Evolutionary conservation across 2,329 filamentous ascomycete genomes (phyloP).

Genomic region (Mariannaea elegans): DNA sequence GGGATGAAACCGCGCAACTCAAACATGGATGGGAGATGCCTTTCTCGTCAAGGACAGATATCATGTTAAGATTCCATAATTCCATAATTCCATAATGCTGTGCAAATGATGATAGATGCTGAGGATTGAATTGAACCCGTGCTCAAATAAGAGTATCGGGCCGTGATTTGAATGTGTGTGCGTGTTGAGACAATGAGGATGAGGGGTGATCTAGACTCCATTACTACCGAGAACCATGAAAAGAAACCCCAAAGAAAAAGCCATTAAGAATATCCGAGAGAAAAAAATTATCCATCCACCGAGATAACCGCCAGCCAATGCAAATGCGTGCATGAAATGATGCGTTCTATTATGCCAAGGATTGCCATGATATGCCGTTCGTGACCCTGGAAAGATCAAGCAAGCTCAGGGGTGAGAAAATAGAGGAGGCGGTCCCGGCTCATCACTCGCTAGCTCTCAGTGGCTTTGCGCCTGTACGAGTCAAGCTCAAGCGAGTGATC

Average conservation of each 20-base stretch:
- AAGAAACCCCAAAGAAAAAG: not conserved
- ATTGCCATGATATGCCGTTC: constrained; percentile 19
- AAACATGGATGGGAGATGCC: constrained; percentile 28
- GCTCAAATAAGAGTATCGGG: constrained; percentile 1
- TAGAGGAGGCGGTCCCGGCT: not conserved
- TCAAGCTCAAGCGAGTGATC: not conserved
- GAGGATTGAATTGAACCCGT: constrained; percentile 1
- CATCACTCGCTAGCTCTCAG: constrained; percentile 9
- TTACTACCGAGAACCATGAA: not conserved
- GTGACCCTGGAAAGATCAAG: constrained; percentile 2
- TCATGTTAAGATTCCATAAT: not conserved
- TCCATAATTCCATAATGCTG: not conserved
- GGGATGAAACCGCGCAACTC: constrained; percentile 23
- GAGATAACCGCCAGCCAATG: constrained; percentile 31
- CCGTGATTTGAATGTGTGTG: constrained; percentile 8
- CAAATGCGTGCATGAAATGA: constrained; percentile 14
- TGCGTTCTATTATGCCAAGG: constrained; percentile 23
- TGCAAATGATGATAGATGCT: constrained; percentile 11
- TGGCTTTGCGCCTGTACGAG: constrained; percentile 4
- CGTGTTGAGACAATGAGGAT: constrained; percentile 18
- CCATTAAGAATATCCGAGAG: not conserved
- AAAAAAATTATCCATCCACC: constrained; percentile 28
- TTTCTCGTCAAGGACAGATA: constrained; percentile 20
- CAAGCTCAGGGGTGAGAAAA: constrained; percentile 12
- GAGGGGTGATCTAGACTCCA: constrained; percentile 21